Evolutionary conservation across 306 rosid species (phyloP).

Genomic region (Dryas alaskensis): DNA sequence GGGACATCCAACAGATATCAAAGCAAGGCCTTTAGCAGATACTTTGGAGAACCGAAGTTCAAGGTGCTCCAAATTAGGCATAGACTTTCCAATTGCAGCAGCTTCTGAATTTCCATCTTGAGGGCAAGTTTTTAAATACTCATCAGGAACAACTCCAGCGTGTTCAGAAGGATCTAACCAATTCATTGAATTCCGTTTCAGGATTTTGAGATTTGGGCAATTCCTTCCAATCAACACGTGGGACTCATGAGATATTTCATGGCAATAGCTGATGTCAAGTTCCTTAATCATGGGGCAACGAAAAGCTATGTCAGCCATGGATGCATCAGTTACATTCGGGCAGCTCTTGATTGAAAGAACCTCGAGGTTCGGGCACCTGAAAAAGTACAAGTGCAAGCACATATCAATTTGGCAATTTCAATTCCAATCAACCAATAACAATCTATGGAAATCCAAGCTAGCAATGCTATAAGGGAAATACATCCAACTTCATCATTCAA

Average conservation of each 20-base stretch:
- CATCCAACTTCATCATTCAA: not conserved
- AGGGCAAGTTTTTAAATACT: constrained; percentile 66
- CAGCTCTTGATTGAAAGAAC: constrained; percentile 74
- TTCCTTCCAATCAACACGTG: constrained; percentile 48
- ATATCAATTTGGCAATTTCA: not conserved
- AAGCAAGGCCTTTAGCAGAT: constrained; percentile 54
- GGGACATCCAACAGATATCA: constrained; percentile 61
- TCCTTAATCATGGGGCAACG: constrained; percentile 49
- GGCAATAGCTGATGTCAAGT: constrained; percentile 63
- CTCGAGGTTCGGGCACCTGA: constrained; percentile 73
- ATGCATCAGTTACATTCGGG: constrained; percentile 64
- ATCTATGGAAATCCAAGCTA: not conserved
- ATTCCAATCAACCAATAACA: not conserved
- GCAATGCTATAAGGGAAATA: not conserved
- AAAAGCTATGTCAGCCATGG: constrained; percentile 51
- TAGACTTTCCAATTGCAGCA: constrained; percentile 64
- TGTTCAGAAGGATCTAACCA: constrained; percentile 71
- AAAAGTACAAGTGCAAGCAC: constrained; percentile 1
- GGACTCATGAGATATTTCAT: constrained; percentile 50
- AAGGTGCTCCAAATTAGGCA: constrained; percentile 69
- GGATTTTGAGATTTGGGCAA: constrained; percentile 59
- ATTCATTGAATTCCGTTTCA: constrained; percentile 72
- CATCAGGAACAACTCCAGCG: constrained; percentile 61
- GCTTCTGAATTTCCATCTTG: constrained; percentile 90
- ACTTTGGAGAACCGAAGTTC: constrained; percentile 77